These are phyloP conservation scores for Davidsoniella virescens DNA, from an alignment of 2,329 filamentous ascomycete species.

Conservation along the genomic window DNA sequence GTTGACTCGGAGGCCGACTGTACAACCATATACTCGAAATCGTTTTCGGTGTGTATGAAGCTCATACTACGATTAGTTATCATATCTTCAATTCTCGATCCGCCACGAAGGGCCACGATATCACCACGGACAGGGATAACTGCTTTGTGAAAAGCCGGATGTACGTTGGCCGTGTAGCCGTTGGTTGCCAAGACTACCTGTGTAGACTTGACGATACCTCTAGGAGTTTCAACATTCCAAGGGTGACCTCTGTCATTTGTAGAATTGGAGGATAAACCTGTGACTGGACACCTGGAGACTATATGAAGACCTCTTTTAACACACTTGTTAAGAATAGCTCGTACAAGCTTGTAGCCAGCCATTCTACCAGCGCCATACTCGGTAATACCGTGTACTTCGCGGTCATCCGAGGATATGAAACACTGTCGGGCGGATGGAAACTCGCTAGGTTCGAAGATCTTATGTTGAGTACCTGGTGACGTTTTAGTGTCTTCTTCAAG, in stretches of 20 bases:
- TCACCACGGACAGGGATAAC: constrained; percentile 16
- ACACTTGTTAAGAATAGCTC: constrained; percentile 7
- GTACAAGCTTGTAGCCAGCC: constrained; percentile 10
- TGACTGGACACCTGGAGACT: constrained; percentile 7
- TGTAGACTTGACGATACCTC: constrained; percentile 14
- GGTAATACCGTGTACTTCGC: constrained; percentile 4
- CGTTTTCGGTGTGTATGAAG: constrained; percentile 37
- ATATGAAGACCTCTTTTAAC: constrained; percentile 8
- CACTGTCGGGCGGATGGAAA: constrained; percentile 2
- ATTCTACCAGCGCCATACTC: constrained; percentile 11
- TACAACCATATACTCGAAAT: constrained; percentile 53
- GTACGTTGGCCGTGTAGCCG: constrained; percentile 17
- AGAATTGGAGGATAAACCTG: not conserved
- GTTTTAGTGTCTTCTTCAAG: constrained; percentile 2
- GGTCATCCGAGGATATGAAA: not conserved
- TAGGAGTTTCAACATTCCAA: constrained; percentile 15
- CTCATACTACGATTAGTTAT: constrained; percentile 30
- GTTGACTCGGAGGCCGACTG: constrained; percentile 27
- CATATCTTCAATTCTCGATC: not conserved
- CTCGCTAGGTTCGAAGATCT: not conserved
- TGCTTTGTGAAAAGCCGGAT: constrained; percentile 13
- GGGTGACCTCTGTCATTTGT: not conserved
- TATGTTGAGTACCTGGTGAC: not conserved
- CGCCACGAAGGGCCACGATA: constrained; percentile 6
- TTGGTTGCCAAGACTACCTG: constrained; percentile 19